These are phyloP conservation scores for Naganishia albida DNA, from an alignment of 1,284 basidiomycete species.

Conservation along the genomic window DNA sequence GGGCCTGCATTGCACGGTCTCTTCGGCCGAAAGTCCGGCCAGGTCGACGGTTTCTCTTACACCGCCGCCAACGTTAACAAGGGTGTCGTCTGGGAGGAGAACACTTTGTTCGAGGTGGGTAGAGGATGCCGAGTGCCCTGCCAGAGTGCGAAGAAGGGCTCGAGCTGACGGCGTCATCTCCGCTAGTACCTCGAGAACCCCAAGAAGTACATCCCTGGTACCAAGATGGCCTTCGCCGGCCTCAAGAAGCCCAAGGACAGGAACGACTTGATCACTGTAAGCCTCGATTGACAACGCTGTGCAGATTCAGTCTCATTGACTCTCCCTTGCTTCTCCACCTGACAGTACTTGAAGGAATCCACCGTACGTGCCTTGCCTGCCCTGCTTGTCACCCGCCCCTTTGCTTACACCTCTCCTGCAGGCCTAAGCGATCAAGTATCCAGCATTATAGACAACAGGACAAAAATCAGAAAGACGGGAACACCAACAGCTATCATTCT, in stretches of 20 bases:
- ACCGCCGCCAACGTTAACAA: conserved; percentile 97
- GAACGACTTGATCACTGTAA: conserved; percentile 69
- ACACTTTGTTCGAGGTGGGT: conserved; percentile 48
- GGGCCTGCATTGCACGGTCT: conserved; percentile 92
- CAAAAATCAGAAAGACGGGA: conserved; percentile 14
- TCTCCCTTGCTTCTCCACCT: not conserved
- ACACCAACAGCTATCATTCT: not conserved
- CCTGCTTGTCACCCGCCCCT: too few species aligned
- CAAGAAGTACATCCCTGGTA: conserved; percentile 97
- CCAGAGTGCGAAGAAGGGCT: not conserved
- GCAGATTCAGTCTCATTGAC: too few species aligned
- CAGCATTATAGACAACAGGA: conserved; percentile 13
- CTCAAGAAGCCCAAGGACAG: conserved; percentile 97
- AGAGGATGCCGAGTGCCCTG: not conserved
- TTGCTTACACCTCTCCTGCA: not conserved
- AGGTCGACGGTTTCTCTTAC: conserved; percentile 84
- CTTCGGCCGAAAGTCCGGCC: conserved; percentile 85
- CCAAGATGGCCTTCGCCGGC: conserved; percentile 97
- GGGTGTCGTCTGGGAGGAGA: conserved; percentile 71
- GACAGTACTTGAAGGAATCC: conserved; percentile 10
- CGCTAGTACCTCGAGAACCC: conserved; percentile 69
- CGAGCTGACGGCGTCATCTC: not conserved
- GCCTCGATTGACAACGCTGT: too few species aligned
- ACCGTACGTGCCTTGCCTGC: not conserved
- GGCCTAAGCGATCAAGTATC: conserved; percentile 24